Evolutionary conservation across 1,284 basidiomycete species (phyloP), one percentile per base, ranked within the genome.

Genomic region (Pterulicium gracile): DNA sequence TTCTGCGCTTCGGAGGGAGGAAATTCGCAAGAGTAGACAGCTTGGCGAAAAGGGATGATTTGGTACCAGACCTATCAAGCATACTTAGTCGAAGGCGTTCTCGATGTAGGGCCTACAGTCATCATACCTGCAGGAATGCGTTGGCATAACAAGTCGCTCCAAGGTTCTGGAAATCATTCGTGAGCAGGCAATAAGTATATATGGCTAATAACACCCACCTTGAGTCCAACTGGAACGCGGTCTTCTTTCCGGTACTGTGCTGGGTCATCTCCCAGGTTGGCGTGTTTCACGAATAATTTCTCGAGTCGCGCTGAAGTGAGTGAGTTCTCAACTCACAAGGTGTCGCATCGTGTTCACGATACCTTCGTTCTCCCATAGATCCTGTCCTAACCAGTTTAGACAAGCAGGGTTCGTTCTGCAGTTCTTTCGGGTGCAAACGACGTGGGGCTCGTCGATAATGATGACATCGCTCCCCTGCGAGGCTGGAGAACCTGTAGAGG

Each of bases 71-170:
- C 76, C 77, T 81, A 51, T 10, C 44, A 10, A 23, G 14, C 10
- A 67, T 62, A 57, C 76, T 78, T 23, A 66, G 62, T 55, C 72
- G 75, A 32, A 79, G 72, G 1, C 71, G 80, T 47, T 66, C 64
- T 23, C 82, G 71, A 57, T 85, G 84, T 0, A 68, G 63, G 17
- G 74, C 52, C 52, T 83, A 76, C 55, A 78, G 73, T 54, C 70
- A 76, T 78, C 79, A 77, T 27, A 84, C 86, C 67, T 96, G 92
- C 36, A 95, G 70, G 52, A 87, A 94, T 3, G 90, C 88, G 61
- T 95, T 95, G 45, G 88, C 90, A 54, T 93, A 94, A 58, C 90
- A 92, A 3, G 92, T 95, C 12, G 92, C 92, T 12, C 92, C 92
- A 14, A 95, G 75, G 59, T 96, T 96, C 82, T 91, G 54, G 14